phyloP scores from a whole-genome alignment of 192 early-diverging fungal species.

The Glomus cerebriforme region DNA sequence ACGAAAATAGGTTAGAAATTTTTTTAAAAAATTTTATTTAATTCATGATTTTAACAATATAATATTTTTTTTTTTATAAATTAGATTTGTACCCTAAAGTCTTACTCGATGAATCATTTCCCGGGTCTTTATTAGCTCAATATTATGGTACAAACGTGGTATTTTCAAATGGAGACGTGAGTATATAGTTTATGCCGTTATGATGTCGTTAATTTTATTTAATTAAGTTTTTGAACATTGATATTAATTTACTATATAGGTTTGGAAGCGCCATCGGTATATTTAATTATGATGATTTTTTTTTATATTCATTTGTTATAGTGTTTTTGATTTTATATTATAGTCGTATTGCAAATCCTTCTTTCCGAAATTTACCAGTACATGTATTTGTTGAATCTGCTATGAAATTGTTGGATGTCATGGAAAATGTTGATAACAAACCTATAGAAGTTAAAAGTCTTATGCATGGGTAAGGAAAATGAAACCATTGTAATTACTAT shows the following conservation, averaged over 20 bases:
- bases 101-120: not conserved
- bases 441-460: not conserved
- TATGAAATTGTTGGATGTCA: not conserved
- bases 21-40: not conserved
- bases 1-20: no score
- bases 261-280: not conserved
- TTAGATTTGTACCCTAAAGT: not conserved
- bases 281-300: not conserved
- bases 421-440: not conserved
- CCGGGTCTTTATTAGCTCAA: not conserved
- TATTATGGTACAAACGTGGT: not conserved
- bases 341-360: not conserved
- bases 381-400: not conserved
- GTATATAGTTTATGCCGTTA: no score
- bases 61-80: not conserved
- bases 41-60: not conserved
- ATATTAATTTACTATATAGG: not conserved
- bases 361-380: not conserved
- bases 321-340: not conserved
- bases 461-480: not conserved
- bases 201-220: no score
- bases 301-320: not conserved
- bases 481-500: not conserved
- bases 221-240: no score
- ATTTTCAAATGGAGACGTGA: not conserved